Base-by-base conservation (phyloP, 2,329 filamentous ascomycete genomes). In the Cladosporium austrohemisphaericum region DNA sequence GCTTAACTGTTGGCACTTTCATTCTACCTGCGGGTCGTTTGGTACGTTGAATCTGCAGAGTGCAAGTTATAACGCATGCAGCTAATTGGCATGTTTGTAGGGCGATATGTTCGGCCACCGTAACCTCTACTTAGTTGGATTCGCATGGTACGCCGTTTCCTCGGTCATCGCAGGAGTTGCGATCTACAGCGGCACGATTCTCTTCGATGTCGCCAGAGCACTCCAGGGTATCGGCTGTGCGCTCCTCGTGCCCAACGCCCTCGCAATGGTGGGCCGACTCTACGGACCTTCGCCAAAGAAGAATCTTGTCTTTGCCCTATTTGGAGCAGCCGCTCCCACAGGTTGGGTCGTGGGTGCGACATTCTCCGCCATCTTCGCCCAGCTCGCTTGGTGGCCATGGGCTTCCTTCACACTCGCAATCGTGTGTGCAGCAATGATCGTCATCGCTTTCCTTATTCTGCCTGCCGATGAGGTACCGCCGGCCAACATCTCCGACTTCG, bases 91-190 rank as follows among this genome's bases (percentile, higher is more conserved):
- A 9, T 11, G 4, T 9, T 9, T 18, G 6, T 16, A 46, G 7
- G 71, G 71, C 13, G 71, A 73, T 46, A 64, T 70, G n/a, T 64
- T 71, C 32, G 71, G 71, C 4, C 67, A 73, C 61, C 71, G 71
- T 52, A 63, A 62, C 3, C 60, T 73, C 46, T 65, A 71, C 23
- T 59, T 66, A 18, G 60, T 71, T 32, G 71, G 71, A 0, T 72
- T 67, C 47, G 53, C 58, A 11, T 72, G 68, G 62, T 65, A 68
- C 14, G 67, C 61, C 6, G 46, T 71, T 3, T 73, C 68, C 69
- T 47, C 44, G 1, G 10, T 47, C 8, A n/a, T 47, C 3, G 65
- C 66, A 26, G 69, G 70, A 8, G 61, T 72, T 37, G 59, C 63
- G 11, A 63, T 59, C 19, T 72, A 71, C 51, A 63, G 61, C 22